A percentile compares a stretch with the other conserved stretches of the same genome.
Conservation (phyloP, 805 yeast species). For the Trichomonascus vanleenenianus region DNA sequence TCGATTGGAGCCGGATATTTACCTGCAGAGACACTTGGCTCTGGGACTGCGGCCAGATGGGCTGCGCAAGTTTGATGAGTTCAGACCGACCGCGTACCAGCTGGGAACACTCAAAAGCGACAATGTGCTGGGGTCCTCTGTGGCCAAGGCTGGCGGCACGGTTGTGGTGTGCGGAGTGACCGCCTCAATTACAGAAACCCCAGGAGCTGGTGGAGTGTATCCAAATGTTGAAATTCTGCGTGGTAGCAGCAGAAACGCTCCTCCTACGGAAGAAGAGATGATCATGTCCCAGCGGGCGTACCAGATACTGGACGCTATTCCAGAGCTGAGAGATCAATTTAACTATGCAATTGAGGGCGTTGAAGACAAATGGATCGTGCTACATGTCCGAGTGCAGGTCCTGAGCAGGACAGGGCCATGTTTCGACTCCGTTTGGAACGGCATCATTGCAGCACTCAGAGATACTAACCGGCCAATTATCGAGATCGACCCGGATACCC, state of each 20-base stretch:
- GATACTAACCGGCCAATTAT: constrained; percentile 58
- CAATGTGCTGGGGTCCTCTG: constrained; percentile 55
- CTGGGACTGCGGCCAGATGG: constrained; percentile 67
- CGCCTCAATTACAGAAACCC: constrained; percentile 15
- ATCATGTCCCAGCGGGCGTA: constrained; percentile 43
- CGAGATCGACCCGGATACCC: constrained; percentile 48
- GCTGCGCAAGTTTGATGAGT: constrained; percentile 62
- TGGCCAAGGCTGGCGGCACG: constrained; percentile 63
- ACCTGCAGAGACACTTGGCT: constrained; percentile 69
- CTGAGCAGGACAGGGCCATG: constrained; percentile 78
- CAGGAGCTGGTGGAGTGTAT: constrained; percentile 14
- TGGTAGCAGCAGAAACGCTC: constrained; percentile 15
- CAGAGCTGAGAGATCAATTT: not conserved
- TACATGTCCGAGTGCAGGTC: constrained; percentile 68
- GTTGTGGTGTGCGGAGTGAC: constrained; percentile 48
- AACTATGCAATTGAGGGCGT: too few species aligned
- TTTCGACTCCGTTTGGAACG: constrained; percentile 67
- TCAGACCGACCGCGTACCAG: constrained; percentile 44
- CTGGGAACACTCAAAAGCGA: constrained; percentile 16
- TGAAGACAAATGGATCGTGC: constrained; percentile 36
- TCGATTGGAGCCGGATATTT: constrained; percentile 76
- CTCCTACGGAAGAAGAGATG: constrained; percentile 24
- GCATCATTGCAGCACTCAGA: constrained; percentile 55
- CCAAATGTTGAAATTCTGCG: constrained; percentile 22
- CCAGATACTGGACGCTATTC: constrained; percentile 34